Conservation (phyloP, 139 green algal genomes). For the Microglena sp. region DNA sequence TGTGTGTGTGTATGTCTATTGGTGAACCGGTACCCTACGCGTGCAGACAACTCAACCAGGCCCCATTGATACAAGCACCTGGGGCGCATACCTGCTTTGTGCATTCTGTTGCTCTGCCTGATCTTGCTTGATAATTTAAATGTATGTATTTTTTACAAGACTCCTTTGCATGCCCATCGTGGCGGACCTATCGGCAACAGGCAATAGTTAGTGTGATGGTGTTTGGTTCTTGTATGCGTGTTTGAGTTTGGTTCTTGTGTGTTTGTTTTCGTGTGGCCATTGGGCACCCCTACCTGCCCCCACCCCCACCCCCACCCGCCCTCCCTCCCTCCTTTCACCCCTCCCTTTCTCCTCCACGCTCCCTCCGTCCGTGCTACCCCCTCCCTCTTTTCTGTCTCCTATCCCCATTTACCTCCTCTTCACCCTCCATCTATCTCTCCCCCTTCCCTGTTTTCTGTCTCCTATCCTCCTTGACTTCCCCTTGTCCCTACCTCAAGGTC, state of each 20-base stretch:
- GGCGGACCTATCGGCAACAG: slow-evolving; percentile 73
- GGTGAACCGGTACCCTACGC: too few species aligned
- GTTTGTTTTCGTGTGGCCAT: too few species aligned
- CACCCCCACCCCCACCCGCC: too few species aligned
- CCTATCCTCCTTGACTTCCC: not conserved
- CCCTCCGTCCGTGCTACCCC: not conserved
- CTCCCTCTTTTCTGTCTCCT: not conserved
- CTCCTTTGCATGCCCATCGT: slow-evolving; percentile 89
- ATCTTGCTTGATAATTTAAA: not conserved
- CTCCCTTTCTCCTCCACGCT: too few species aligned
- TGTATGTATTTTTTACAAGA: too few species aligned
- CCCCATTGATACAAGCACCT: too few species aligned
- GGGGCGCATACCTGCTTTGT: too few species aligned
- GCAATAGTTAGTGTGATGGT: slow-evolving; percentile 60
- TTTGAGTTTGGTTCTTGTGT: not conserved
- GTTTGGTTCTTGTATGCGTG: not conserved
- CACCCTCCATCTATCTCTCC: not conserved
- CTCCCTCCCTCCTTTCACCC: too few species aligned
- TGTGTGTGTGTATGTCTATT: not conserved
- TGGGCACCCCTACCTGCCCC: too few species aligned
- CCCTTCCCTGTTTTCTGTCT: not conserved
- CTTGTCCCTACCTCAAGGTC: not conserved
- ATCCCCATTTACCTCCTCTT: not conserved
- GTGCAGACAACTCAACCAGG: too few species aligned
- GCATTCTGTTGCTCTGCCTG: too few species aligned